A percentile compares a stretch with the other conserved stretches of the same genome.
Evolutionary conservation across 192 early-diverging fungal species (phyloP).

Genomic region (Podila minutissima): DNA sequence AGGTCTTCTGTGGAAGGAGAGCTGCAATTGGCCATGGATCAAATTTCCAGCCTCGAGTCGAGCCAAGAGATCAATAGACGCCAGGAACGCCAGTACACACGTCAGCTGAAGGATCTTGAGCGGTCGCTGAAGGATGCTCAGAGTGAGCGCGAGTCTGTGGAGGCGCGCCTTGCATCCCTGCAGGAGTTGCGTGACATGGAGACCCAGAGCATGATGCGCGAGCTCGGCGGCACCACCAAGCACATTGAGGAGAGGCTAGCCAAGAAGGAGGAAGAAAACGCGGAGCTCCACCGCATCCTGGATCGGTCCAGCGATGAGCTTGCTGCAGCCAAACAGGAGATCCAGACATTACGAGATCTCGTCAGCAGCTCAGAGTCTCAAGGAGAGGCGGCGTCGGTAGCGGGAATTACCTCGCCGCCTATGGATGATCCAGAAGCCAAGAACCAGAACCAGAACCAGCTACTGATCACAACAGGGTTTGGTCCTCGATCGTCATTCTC

Average conservation of each 20-base stretch:
- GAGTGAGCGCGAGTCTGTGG: conserved; percentile 28
- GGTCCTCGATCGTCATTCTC: conserved; percentile 27
- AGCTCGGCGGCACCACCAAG: conserved; percentile 47
- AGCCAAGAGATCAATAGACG: conserved; percentile 38
- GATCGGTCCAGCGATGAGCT: conserved; percentile 49
- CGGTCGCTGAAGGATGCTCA: conserved; percentile 39
- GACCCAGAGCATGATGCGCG: conserved; percentile 41
- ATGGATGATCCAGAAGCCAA: conserved; percentile 11
- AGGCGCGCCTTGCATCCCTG: conserved; percentile 36
- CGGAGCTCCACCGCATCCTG: conserved; percentile 51
- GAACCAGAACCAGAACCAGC: conserved; percentile 1
- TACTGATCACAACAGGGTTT: conserved; percentile 18
- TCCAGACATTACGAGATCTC: conserved; percentile 38
- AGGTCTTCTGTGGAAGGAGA: conserved; percentile 20
- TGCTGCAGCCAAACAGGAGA: conserved; percentile 37
- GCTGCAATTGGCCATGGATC: conserved; percentile 40
- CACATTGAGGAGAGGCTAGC: conserved; percentile 41
- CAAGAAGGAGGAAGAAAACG: conserved; percentile 60
- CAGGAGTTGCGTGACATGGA: conserved; percentile 44
- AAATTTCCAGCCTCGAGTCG: conserved; percentile 40
- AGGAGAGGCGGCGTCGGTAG: background rate
- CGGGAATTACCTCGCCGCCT: background rate
- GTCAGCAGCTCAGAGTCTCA: conserved; percentile 22
- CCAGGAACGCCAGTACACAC: conserved; percentile 33
- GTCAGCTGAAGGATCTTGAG: conserved; percentile 45